These are phyloP conservation scores for Suillus cothurnatus DNA, from an alignment of 768 basidiomycete genomes.

Conservation along the genomic window DNA sequence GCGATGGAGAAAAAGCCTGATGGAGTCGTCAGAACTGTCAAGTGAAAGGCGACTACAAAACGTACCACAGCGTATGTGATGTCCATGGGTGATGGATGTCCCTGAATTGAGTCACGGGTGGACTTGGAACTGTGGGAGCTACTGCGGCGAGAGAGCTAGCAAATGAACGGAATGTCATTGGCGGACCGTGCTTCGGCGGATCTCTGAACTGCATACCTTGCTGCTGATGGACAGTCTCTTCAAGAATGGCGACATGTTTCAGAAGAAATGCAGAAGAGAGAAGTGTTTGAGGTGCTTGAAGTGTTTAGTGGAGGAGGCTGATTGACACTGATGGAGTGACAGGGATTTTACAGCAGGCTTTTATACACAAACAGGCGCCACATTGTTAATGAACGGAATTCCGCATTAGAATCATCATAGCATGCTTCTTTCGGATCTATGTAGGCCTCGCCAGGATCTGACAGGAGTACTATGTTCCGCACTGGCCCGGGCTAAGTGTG, in stretches of 20 bases:
- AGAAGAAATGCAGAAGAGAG: not conserved
- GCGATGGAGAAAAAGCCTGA: conserved; percentile 14
- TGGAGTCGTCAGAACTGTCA: conserved; percentile 11
- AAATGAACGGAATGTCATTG: not conserved
- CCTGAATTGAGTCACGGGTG: conserved; percentile 12
- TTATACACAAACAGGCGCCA: conserved; percentile 19
- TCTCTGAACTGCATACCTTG: conserved; percentile 17
- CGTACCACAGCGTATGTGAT: conserved; percentile 25
- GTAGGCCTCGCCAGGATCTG: conserved; percentile 14
- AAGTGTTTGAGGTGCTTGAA: conserved; percentile 1
- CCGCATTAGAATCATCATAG: conserved; percentile 2
- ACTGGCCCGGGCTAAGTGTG: not conserved
- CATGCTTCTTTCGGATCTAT: conserved; percentile 17
- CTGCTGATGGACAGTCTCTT: conserved; percentile 26
- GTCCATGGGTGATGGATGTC: conserved; percentile 23
- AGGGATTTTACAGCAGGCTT: conserved; percentile 12
- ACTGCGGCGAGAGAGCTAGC: not conserved
- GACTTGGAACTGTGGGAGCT: conserved; percentile 24
- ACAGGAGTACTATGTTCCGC: conserved; percentile 5
- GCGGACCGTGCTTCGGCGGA: not conserved
- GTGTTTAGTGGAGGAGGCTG: conserved; percentile 2
- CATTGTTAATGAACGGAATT: conserved; percentile 7
- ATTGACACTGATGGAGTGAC: conserved; percentile 7
- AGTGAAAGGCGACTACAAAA: not conserved
- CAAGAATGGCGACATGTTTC: conserved; percentile 23